Conservation (phyloP, 2,329 filamentous ascomycete species). For the Claviceps paspali region DNA sequence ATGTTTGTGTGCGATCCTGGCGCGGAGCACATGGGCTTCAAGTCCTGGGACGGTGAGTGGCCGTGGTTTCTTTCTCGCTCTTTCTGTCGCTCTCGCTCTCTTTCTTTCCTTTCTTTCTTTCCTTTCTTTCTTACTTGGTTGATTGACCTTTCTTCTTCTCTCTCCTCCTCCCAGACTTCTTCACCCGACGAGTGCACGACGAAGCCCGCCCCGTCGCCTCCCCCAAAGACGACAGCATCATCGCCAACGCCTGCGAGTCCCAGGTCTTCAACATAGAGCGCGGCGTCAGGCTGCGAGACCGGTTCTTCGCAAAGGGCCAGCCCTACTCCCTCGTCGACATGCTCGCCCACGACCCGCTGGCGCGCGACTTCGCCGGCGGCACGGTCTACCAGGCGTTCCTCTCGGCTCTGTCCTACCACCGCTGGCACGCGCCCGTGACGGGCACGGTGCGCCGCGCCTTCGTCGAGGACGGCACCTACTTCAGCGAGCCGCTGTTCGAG, state of each 20-base stretch:
- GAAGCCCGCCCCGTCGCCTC: slow-evolving; percentile 40
- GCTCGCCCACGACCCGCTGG: slow-evolving; percentile 39
- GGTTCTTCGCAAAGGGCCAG: slow-evolving; percentile 55
- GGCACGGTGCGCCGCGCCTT: slow-evolving; percentile 44
- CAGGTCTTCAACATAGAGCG: slow-evolving; percentile 36
- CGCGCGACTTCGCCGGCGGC: slow-evolving; percentile 41
- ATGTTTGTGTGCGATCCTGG: slow-evolving; percentile 44
- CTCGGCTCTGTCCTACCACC: slow-evolving; percentile 51
- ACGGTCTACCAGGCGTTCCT: slow-evolving; percentile 60
- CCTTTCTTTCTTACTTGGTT: background rate
- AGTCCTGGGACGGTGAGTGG: slow-evolving; percentile 50
- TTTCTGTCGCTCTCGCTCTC: too few relatives aligned
- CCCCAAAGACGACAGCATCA: slow-evolving; percentile 35
- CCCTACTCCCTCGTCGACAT: slow-evolving; percentile 52
- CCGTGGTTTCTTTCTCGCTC: too few relatives aligned
- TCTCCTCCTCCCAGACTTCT: slow-evolving; percentile 33
- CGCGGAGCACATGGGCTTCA: slow-evolving; percentile 41
- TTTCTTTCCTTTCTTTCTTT: background rate
- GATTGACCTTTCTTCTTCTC: background rate
- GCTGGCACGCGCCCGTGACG: slow-evolving; percentile 55
- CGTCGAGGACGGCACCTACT: slow-evolving; percentile 51
- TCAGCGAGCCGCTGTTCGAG: slow-evolving; percentile 38
- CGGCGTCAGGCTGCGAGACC: slow-evolving; percentile 38
- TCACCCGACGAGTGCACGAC: slow-evolving; percentile 42
- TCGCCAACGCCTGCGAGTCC: slow-evolving; percentile 52